Conservation (phyloP, 2,329 filamentous ascomycete genomes). For the Immersiporthe knoxdaviesiana region DNA sequence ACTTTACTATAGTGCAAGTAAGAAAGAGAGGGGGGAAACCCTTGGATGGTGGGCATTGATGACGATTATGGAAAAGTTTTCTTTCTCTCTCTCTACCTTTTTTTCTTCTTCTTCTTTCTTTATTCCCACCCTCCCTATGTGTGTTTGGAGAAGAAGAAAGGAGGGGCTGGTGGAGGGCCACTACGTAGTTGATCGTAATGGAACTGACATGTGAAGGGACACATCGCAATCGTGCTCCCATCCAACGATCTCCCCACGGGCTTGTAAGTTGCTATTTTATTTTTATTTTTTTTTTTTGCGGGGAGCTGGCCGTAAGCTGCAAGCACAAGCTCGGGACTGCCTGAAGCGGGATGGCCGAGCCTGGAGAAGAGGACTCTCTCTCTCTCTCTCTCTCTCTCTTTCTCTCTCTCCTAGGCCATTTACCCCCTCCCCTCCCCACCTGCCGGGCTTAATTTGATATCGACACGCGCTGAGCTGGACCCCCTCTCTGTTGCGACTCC, state of each 20-base stretch:
- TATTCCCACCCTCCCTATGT: too few relatives aligned
- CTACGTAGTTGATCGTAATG: not conserved
- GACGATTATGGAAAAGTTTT: not conserved
- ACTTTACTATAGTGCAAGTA: not conserved
- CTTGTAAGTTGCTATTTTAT: conserved; percentile 20
- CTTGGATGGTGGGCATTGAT: not conserved
- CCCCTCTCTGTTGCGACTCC: not conserved
- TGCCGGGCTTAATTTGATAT: not conserved
- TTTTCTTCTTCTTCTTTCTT: not conserved
- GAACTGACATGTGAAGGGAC: conserved; percentile 14
- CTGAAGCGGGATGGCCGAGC: conserved; percentile 16
- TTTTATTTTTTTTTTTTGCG: conserved; percentile 15
- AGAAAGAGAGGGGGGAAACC: too few relatives aligned
- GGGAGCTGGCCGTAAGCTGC: conserved; percentile 25
- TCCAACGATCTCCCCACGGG: conserved; percentile 22
- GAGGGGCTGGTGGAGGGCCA: not conserved
- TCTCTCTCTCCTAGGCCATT: not conserved
- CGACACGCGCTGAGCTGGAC: not conserved
- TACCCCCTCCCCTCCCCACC: too few relatives aligned
- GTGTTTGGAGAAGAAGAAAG: too few relatives aligned
- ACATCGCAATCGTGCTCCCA: not conserved
- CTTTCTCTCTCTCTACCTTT: too few relatives aligned
- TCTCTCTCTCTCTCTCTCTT: not conserved
- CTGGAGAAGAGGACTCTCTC: not conserved
- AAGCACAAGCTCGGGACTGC: conserved; percentile 9